These are phyloP conservation scores for Cymbidium sinense DNA, from an alignment of 106 monocot genomes.

Conservation along the genomic window DNA sequence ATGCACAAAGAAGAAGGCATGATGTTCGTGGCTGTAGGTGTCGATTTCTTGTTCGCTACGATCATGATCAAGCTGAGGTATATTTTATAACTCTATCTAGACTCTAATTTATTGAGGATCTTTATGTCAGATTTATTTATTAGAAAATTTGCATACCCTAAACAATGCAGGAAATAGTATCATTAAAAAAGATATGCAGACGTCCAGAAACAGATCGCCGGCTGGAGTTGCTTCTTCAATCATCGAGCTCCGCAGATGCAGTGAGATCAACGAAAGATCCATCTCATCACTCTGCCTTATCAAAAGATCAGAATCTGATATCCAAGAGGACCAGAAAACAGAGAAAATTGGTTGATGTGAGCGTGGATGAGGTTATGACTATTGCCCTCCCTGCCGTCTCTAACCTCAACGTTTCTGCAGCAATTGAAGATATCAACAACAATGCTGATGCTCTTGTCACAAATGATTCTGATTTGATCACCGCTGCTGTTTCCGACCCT, in stretches of 20 bases:
- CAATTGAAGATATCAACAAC: not conserved
- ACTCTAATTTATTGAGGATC: not conserved
- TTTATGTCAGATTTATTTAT: too few species aligned
- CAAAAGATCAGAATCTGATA: too few species aligned
- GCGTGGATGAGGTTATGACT: slow-evolving; percentile 22
- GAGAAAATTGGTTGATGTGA: slow-evolving; percentile 40
- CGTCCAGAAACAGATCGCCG: slow-evolving; percentile 60
- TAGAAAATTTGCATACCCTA: too few species aligned
- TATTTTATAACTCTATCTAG: not conserved
- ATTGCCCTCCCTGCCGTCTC: slow-evolving; percentile 1
- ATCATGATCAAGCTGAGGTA: slow-evolving; percentile 96
- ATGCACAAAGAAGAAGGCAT: slow-evolving; percentile 90
- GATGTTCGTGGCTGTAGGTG: slow-evolving; percentile 92
- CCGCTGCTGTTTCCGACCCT: too few species aligned
- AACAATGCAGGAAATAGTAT: slow-evolving; percentile 65
- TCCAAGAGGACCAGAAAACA: slow-evolving; percentile 17
- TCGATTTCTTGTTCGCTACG: slow-evolving; percentile 89
- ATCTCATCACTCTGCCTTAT: too few species aligned
- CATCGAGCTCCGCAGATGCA: slow-evolving; percentile 13
- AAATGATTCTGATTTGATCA: too few species aligned
- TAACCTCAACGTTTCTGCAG: not conserved
- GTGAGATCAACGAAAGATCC: not conserved
- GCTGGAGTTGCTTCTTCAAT: slow-evolving; percentile 38
- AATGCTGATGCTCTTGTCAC: too few species aligned
- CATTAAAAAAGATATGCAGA: slow-evolving; percentile 60